Conservation (phyloP, 371 early-diverging fungal species). For the Basidiobolus meristosporus region DNA sequence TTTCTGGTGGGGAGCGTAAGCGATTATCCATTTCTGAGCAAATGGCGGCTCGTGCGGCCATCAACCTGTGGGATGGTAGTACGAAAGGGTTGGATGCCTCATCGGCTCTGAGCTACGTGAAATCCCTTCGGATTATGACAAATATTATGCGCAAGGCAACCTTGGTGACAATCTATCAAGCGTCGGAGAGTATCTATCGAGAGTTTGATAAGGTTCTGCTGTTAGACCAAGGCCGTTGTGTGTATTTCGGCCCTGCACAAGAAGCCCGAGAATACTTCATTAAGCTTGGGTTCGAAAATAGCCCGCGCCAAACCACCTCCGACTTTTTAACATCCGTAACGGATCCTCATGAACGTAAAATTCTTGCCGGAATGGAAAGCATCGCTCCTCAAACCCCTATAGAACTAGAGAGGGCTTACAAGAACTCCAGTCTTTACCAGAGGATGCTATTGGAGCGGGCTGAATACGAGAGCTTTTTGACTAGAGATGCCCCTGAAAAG, state of each 20-base stretch:
- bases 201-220: conserved; percentile 45
- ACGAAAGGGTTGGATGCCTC: conserved; percentile 67
- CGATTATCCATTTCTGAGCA: conserved; percentile 56
- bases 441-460: conserved; percentile 10
- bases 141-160: conserved; percentile 31
- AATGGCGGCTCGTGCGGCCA: conserved; percentile 36
- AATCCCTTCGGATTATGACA: conserved; percentile 29
- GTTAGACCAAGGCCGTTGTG: conserved; percentile 33
- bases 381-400: conserved; percentile 9
- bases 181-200: conserved; percentile 35
- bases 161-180: conserved; percentile 32
- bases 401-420: conserved; percentile 14
- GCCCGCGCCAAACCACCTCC: conserved; percentile 35
- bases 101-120: conserved; percentile 48
- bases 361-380: conserved; percentile 19
- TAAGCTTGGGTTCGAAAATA: conserved; percentile 28
- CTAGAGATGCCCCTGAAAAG: conserved; percentile 8
- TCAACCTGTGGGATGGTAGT: conserved; percentile 54
- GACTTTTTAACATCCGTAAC: conserved; percentile 54
- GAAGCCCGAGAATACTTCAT: conserved; percentile 26
- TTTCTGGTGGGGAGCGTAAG: conserved; percentile 59
- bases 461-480: conserved; percentile 6
- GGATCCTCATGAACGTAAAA: conserved; percentile 23
- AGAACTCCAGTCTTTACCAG: conserved; percentile 8
- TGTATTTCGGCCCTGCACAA: conserved; percentile 34